A percentile compares a stretch with the other conserved stretches of the same genome.
Evolutionary conservation across 306 rosid species (phyloP).

Genomic region (Sophora flavescens): DNA sequence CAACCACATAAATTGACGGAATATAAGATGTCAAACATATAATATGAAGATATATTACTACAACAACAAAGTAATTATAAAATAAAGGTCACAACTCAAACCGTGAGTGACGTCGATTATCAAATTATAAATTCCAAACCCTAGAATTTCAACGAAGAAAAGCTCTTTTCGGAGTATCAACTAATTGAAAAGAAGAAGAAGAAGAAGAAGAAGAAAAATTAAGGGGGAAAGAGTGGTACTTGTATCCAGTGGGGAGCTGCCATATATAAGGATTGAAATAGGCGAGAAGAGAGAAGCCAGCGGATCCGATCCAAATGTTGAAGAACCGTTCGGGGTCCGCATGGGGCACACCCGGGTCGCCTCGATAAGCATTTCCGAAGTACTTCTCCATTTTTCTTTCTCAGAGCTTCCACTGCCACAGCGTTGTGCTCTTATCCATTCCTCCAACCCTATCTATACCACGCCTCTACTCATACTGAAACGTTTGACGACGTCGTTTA

Average conservation of each 20-base stretch:
- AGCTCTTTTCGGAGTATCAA: background rate
- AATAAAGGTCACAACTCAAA: no score
- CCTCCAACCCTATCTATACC: background rate
- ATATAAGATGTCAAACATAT: constrained; percentile 21
- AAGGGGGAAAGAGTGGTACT: constrained; percentile 50
- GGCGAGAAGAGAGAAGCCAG: constrained; percentile 60
- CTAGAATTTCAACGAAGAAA: background rate
- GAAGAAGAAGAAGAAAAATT: background rate
- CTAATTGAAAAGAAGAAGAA: background rate
- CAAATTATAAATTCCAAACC: background rate
- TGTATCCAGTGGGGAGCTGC: constrained; percentile 74
- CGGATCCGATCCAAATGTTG: constrained; percentile 80
- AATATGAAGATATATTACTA: background rate
- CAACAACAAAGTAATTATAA: background rate
- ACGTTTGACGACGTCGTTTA: constrained; percentile 32
- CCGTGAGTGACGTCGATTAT: no score
- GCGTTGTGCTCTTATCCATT: constrained; percentile 9
- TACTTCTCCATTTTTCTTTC: constrained; percentile 75
- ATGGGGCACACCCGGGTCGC: constrained; percentile 95
- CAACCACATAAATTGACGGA: background rate
- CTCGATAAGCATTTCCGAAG: constrained; percentile 88
- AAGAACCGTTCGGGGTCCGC: constrained; percentile 66
- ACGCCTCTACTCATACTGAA: background rate
- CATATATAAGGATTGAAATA: constrained; percentile 77
- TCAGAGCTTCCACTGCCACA: background rate